Percentiles rank a stretch among this genome's conserved stretches.
phyloP scores from a whole-genome alignment of 2,329 filamentous ascomycete species.

The Fusarium sp. region DNA sequence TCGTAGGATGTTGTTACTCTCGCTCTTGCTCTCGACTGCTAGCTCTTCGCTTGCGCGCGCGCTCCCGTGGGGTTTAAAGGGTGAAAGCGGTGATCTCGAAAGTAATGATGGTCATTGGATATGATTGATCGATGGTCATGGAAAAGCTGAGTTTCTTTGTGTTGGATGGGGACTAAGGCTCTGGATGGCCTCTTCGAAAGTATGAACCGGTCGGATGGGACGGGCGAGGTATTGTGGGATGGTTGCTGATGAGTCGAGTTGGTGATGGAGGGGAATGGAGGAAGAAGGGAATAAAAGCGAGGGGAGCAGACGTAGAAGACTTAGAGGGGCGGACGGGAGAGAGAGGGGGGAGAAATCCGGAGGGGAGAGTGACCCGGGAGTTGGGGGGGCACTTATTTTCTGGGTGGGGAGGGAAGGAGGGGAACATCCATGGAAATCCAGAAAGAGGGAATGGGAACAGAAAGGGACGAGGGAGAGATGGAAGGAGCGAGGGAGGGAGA shows the following conservation, averaged over 20 bases:
- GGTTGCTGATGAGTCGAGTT: constrained; percentile 45
- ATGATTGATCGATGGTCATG: constrained; percentile 58
- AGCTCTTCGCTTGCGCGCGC: constrained; percentile 71
- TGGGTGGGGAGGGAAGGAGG: constrained; percentile 48
- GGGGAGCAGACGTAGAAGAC: constrained; percentile 45
- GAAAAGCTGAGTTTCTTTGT: constrained; percentile 55
- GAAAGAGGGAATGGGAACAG: constrained; percentile 36
- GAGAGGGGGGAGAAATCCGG: constrained; percentile 47
- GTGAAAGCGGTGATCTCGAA: constrained; percentile 70
- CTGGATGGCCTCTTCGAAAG: constrained; percentile 48
- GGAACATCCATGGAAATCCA: constrained; percentile 43
- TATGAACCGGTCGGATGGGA: constrained; percentile 49
- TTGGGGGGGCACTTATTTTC: constrained; percentile 45
- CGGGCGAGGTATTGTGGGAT: constrained; percentile 44
- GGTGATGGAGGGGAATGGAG: constrained; percentile 43
- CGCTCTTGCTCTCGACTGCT: constrained; percentile 57
- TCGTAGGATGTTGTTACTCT: constrained; percentile 47
- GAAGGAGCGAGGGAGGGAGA: constrained; percentile 38
- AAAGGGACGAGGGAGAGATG: constrained; percentile 33
- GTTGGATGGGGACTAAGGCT: constrained; percentile 48
- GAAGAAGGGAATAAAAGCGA: constrained; percentile 50
- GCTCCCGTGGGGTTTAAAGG: constrained; percentile 79
- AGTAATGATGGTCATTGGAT: constrained; percentile 67
- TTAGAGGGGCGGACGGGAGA: constrained; percentile 47
- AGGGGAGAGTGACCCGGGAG: constrained; percentile 45